A percentile compares a stretch with the other conserved stretches of the same genome.
phyloP scores from a whole-genome alignment of 2,329 filamentous ascomycete genomes.

The Diaporthe helianthi region DNA sequence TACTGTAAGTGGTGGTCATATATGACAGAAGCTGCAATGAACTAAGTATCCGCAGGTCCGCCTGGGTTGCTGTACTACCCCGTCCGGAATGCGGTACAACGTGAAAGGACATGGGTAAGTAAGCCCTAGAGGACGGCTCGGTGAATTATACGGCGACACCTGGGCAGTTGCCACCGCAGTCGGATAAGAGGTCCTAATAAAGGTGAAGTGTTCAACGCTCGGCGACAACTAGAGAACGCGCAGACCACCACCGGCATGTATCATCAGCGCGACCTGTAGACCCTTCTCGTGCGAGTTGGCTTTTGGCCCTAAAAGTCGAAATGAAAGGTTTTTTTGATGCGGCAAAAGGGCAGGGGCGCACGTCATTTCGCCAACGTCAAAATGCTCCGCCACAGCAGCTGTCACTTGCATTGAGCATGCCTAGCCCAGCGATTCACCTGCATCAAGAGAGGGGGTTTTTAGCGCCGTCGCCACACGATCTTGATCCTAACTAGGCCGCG shows the following conservation, averaged over 20 bases:
- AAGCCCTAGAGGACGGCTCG: slow-evolving; percentile 1
- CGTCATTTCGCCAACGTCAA: background rate
- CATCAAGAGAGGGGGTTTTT: slow-evolving; percentile 16
- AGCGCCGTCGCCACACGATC: background rate
- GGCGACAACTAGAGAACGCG: background rate
- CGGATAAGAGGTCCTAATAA: background rate
- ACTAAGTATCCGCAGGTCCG: no score
- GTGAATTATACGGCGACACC: background rate
- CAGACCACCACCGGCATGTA: background rate
- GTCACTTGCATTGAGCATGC: background rate
- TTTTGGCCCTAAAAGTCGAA: background rate
- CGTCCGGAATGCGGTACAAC: background rate
- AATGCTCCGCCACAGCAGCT: background rate
- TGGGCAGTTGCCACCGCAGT: no score
- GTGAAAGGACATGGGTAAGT: slow-evolving; percentile 9
- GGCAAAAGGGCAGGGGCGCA: background rate
- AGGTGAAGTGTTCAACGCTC: background rate
- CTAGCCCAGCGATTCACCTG: background rate
- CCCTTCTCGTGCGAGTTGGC: background rate
- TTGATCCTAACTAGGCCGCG: background rate
- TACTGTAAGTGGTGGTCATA: background rate
- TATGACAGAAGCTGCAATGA: background rate
- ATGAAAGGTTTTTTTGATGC: no score
- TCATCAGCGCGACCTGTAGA: slow-evolving; percentile 11
- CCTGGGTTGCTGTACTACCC: background rate